Conservation (phyloP, 2,329 filamentous ascomycete species). For the Leptographium wingfieldii region DNA sequence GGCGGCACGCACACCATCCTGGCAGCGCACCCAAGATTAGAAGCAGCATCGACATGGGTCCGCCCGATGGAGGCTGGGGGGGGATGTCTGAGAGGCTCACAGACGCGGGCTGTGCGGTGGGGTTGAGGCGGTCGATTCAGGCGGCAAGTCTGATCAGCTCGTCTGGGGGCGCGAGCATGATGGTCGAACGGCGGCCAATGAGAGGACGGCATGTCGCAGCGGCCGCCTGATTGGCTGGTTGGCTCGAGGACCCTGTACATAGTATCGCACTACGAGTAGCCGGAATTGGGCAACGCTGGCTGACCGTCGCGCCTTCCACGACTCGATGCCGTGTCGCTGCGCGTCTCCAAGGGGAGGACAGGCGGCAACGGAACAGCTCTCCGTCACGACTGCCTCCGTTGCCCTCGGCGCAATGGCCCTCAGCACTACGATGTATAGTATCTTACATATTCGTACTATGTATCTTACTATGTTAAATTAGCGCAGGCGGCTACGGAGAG, state of each 20-base stretch:
- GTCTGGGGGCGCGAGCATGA: not conserved
- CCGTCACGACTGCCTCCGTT: too few species aligned
- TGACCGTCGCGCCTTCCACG: too few species aligned
- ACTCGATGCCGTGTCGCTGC: too few species aligned
- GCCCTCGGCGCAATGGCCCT: too few species aligned
- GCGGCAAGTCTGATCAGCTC: not conserved
- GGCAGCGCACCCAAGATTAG: not conserved
- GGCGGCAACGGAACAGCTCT: too few species aligned
- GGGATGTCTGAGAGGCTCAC: not conserved
- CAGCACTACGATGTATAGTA: too few species aligned
- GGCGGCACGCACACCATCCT: slow-evolving; percentile 4
- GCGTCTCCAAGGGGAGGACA: too few species aligned
- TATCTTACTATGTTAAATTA: not conserved
- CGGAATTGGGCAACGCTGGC: too few species aligned
- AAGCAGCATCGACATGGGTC: not conserved
- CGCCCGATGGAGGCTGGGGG: not conserved
- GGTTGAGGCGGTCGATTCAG: too few species aligned
- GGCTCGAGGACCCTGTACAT: not conserved
- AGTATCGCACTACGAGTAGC: too few species aligned
- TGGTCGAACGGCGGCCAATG: not conserved
- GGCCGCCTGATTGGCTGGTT: slow-evolving; percentile 7
- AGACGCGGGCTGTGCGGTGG: not conserved
- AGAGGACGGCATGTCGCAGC: not conserved
- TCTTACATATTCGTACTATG: too few species aligned
- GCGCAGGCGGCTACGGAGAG: not conserved